These are phyloP conservation scores for Penicillium simplicissimum DNA, from an alignment of 495 filamentous ascomycete species.

Conservation along the genomic window DNA sequence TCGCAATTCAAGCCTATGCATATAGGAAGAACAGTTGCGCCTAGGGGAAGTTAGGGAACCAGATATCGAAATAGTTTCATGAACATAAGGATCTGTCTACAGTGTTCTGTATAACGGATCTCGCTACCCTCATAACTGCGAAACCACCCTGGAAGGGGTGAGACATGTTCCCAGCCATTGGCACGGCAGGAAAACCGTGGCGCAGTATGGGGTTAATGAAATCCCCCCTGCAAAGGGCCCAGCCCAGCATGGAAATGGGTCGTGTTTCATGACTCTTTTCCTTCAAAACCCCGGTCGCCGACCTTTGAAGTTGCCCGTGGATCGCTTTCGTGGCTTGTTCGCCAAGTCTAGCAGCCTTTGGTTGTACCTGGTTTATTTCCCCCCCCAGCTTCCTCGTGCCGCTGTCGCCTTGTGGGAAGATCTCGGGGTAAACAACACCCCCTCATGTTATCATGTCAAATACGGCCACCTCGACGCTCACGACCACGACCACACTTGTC, in stretches of 20 bases:
- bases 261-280: conserved; percentile 16
- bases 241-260: conserved; percentile 11
- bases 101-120: too few species aligned
- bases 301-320: neutral
- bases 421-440: conserved; percentile 18
- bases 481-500: conserved; percentile 37
- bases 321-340: neutral
- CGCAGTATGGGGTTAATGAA: conserved; percentile 25
- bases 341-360: too few species aligned
- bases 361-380: neutral
- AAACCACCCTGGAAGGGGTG: conserved; percentile 3
- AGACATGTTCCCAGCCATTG: conserved; percentile 20
- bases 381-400: neutral
- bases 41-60: neutral
- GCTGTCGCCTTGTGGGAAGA: neutral
- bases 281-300: neutral
- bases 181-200: conserved; percentile 19
- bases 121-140: neutral
- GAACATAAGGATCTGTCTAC: neutral
- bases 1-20: neutral
- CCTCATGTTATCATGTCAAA: conserved; percentile 33
- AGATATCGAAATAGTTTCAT: neutral
- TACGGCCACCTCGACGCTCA: conserved; percentile 35
- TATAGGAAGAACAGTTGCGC: neutral
- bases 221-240: conserved; percentile 21